Evolutionary conservation across 2,329 filamentous ascomycete genomes (phyloP).

Genomic region (Phaeophleospora eucalypticola): DNA sequence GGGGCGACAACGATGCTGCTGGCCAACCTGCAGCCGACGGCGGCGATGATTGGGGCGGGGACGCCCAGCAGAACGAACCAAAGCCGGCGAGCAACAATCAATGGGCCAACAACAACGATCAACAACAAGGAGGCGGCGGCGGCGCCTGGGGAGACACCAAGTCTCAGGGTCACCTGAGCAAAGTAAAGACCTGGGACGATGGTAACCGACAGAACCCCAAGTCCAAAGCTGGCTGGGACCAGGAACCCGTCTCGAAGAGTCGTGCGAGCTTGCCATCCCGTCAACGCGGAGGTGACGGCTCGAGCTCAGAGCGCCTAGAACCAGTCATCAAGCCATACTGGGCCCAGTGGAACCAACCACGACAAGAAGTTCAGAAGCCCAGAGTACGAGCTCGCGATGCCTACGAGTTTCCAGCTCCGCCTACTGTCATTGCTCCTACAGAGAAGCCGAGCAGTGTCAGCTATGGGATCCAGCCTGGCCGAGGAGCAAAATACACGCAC

Average conservation of each 20-base stretch:
- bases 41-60: background rate
- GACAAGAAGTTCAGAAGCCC: background rate
- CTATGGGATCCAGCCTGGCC: conserved; percentile 30
- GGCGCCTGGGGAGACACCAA: background rate
- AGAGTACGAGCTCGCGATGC: conserved; percentile 20
- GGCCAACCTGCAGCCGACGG: background rate
- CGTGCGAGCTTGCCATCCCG: background rate
- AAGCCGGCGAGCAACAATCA: background rate
- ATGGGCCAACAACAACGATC: conserved; percentile 4
- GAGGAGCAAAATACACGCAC: conserved; percentile 38
- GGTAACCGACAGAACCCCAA: background rate
- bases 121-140: background rate
- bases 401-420: conserved; percentile 32
- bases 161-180: conserved; percentile 1
- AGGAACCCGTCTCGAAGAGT: background rate
- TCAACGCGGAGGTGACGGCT: background rate
- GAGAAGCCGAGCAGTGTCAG: conserved; percentile 18
- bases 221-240: background rate
- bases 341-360: conserved; percentile 24
- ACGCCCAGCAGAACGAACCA: background rate
- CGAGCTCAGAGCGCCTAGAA: conserved; percentile 11
- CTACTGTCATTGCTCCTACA: conserved; percentile 23
- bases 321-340: conserved; percentile 33
- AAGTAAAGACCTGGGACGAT: conserved; percentile 3
- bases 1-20: background rate